Percentiles rank a stretch among this genome's conserved stretches.
Conservation (phyloP, 495 filamentous ascomycete species). For the Aspergillus baeticus region DNA sequence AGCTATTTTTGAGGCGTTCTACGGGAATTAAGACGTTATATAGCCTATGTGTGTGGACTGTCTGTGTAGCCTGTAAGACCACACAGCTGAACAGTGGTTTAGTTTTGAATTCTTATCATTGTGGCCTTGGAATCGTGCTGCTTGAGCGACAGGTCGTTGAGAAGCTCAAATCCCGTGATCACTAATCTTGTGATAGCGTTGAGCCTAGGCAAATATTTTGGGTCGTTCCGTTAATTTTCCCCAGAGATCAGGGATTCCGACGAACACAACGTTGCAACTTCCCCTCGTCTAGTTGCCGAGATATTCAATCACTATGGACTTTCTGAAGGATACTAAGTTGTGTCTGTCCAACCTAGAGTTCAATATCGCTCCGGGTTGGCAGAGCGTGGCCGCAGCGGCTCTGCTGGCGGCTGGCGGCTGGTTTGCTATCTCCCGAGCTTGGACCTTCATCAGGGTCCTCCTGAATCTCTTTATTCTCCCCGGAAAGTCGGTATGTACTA, state of each 20-base stretch:
- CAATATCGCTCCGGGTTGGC: slow-evolving; percentile 38
- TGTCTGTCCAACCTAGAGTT: slow-evolving; percentile 38
- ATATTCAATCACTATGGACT: slow-evolving; percentile 32
- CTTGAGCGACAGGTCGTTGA: background rate
- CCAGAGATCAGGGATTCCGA: background rate
- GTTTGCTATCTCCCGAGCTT: slow-evolving; percentile 53
- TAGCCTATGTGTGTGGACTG: no score
- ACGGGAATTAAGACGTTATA: no score
- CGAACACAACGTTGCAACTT: background rate
- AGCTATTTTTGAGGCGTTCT: no score
- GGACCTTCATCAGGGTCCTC: slow-evolving; percentile 64
- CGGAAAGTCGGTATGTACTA: slow-evolving; percentile 54
- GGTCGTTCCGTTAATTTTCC: background rate
- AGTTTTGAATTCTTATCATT: no score
- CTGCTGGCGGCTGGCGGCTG: slow-evolving; percentile 57
- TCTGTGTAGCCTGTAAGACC: no score
- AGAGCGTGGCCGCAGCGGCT: slow-evolving; percentile 33
- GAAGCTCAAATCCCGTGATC: background rate
- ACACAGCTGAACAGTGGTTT: no score
- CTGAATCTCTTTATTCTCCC: slow-evolving; percentile 76
- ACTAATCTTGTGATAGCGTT: no score
- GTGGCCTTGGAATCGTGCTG: no score
- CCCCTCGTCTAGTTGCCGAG: background rate
- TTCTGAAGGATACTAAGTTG: slow-evolving; percentile 30
- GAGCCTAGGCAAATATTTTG: slow-evolving; percentile 6